phyloP scores from a whole-genome alignment of 345 rosid genomes.

The Kernera saxatilis region DNA sequence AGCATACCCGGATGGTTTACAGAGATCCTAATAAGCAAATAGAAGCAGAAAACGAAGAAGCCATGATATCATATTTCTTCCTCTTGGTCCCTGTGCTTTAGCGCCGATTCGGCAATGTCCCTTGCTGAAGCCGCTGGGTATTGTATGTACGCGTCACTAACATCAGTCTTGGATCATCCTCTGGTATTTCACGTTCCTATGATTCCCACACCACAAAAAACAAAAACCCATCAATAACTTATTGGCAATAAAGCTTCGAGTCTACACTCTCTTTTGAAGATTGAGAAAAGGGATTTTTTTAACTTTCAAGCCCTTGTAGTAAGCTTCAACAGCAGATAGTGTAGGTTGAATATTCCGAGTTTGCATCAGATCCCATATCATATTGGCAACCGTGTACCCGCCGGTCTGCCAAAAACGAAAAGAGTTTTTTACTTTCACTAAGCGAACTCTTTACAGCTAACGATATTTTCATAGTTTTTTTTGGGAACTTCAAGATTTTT shows the following conservation, averaged over 20 bases:
- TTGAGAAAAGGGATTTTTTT: neutral
- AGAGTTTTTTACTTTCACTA: neutral
- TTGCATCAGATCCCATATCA: constrained; percentile 88
- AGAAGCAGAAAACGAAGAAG: neutral
- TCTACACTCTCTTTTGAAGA: neutral
- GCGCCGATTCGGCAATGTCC: constrained; percentile 17
- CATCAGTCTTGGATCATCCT: constrained; percentile 66
- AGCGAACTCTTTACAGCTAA: neutral
- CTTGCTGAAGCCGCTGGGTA: constrained; percentile 36
- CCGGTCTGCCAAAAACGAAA: constrained; percentile 47
- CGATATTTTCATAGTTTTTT: neutral
- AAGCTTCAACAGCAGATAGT: constrained; percentile 68
- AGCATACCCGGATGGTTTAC: neutral
- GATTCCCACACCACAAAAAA: constrained; percentile 3
- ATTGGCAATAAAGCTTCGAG: neutral
- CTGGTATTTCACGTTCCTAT: constrained; percentile 78
- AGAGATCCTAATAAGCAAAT: constrained; percentile 1
- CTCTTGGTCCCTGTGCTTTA: neutral
- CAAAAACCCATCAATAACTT: neutral
- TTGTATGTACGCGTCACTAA: constrained; percentile 48
- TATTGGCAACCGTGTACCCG: constrained; percentile 82
- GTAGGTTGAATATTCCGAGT: constrained; percentile 44
- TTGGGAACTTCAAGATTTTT: neutral
- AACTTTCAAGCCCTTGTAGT: constrained; percentile 79
- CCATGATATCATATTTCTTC: neutral